A percentile compares a stretch with the other conserved stretches of the same genome.
phyloP scores from a whole-genome alignment of 2,329 filamentous ascomycete species.

The Orbilia oligospora region DNA sequence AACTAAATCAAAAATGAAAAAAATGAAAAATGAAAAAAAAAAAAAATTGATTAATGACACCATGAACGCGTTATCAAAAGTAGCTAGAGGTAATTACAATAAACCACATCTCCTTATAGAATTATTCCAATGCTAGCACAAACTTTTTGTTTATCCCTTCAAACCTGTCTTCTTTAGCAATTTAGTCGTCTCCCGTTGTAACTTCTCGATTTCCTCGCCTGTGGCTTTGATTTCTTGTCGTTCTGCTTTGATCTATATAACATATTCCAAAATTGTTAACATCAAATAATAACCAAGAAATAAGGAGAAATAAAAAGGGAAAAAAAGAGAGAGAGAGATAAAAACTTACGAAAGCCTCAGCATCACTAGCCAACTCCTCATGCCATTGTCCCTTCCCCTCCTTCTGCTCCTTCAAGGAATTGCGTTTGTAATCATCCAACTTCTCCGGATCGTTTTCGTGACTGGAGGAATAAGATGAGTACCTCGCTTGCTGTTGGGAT shows the following conservation, averaged over 20 bases:
- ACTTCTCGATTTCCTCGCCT: slow-evolving; percentile 69
- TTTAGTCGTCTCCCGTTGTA: slow-evolving; percentile 75
- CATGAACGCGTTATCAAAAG: neutral
- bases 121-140: neutral
- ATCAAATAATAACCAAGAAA: no score
- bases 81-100: slow-evolving; percentile 8
- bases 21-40: neutral
- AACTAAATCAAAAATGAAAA: neutral
- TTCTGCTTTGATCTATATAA: slow-evolving; percentile 73
- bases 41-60: neutral
- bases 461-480: slow-evolving; percentile 44
- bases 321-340: slow-evolving; percentile 34
- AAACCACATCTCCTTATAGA: slow-evolving; percentile 1
- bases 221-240: slow-evolving; percentile 68
- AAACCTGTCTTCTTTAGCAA: slow-evolving; percentile 68
- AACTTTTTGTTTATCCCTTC: slow-evolving; percentile 37
- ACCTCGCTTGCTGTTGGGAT: neutral
- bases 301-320: no score
- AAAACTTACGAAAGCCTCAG: slow-evolving; percentile 78
- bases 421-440: slow-evolving; percentile 74
- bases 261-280: neutral
- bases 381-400: slow-evolving; percentile 81
- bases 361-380: slow-evolving; percentile 81
- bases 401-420: slow-evolving; percentile 70
- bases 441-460: slow-evolving; percentile 74